Base-by-base conservation (phyloP, 768 basidiomycete species). In the Podaxis sp. region DNA sequence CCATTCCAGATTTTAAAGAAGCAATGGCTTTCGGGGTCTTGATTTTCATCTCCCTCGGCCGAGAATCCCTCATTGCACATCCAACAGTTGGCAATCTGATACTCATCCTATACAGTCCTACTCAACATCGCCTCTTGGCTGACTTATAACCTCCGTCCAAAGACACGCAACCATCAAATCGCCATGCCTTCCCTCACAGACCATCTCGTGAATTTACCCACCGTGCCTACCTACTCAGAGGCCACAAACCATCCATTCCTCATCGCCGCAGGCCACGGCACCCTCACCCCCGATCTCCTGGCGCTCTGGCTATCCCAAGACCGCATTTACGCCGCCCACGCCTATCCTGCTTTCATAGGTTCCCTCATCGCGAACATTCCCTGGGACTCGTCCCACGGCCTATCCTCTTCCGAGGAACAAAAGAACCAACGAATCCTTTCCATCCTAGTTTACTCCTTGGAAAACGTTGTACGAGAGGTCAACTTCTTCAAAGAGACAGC, bases 291-390 rank as follows among this genome's bases (percentile, higher is more conserved):
- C 12, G 64, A 73, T 0, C 77, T 79, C 26, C 82, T 92, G 15
- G 78, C 81, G 1, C 75, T 86, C 53, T 91, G 86, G 83, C 82
- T 91, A 62, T 80, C 83, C 13, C 90, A 92, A 66, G 90, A 92
- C 71, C 82, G 85, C 55, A 82, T 88, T 60, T 92, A 91, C 71
- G 90, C 89, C 33, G 84, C 84, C 1, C 85, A 87, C 59, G 90
- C 87, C 1, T 91, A 91, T 70, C 88, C 90, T 13, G 83, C 82
- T 57, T 89, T 89, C 76, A 84, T 90, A 65, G 88, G 87, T 28
- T 73, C 81, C 2, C 80, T 91, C 52, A 86, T 93, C 65, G 68
- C 84, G 6, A 78, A 80, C 38, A 84, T 91, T 63, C 87, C 87
- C 2, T 81, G 82, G 68, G 71, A 77, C 26, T 72, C 74, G 1